phyloP scores from a whole-genome alignment of 768 basidiomycete genomes.

The Auricularia auricula-judae region DNA sequence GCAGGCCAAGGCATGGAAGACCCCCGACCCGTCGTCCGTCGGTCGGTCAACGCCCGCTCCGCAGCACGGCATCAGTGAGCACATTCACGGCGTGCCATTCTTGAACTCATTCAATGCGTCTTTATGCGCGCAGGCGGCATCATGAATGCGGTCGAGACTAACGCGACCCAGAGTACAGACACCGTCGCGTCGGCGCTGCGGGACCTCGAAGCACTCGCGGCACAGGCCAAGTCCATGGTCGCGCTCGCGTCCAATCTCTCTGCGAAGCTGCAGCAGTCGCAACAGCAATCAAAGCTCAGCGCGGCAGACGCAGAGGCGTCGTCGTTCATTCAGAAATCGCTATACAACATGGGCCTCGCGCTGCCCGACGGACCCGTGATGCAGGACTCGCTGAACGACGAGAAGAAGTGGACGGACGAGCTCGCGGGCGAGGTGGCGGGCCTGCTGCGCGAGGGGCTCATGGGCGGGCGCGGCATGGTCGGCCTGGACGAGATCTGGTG shows the following conservation, averaged over 20 bases:
- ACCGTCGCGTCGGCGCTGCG: slow-evolving; percentile 66
- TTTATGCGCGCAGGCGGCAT: slow-evolving; percentile 54
- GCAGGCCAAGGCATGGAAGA: slow-evolving; percentile 69
- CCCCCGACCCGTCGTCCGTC: slow-evolving; percentile 9
- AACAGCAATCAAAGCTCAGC: slow-evolving; percentile 3
- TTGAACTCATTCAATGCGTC: not conserved
- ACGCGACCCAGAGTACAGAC: slow-evolving; percentile 48
- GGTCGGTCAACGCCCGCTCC: not conserved
- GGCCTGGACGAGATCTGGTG: slow-evolving; percentile 92
- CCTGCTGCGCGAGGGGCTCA: slow-evolving; percentile 57
- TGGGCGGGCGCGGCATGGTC: slow-evolving; percentile 70
- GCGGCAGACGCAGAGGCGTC: slow-evolving; percentile 62
- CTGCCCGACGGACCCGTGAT: slow-evolving; percentile 75
- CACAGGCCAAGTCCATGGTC: slow-evolving; percentile 89
- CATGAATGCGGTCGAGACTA: slow-evolving; percentile 59
- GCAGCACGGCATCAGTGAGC: slow-evolving; percentile 36
- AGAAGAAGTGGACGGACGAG: slow-evolving; percentile 65
- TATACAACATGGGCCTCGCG: slow-evolving; percentile 81
- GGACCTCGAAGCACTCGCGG: slow-evolving; percentile 85
- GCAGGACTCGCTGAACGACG: slow-evolving; percentile 44
- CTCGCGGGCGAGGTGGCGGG: slow-evolving; percentile 73
- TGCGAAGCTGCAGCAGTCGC: slow-evolving; percentile 31
- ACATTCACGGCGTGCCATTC: not conserved
- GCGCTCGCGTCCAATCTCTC: slow-evolving; percentile 81
- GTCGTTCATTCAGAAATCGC: slow-evolving; percentile 77